phyloP scores from a whole-genome alignment of 805 yeast genomes.

The Nakazawaea holstii region DNA sequence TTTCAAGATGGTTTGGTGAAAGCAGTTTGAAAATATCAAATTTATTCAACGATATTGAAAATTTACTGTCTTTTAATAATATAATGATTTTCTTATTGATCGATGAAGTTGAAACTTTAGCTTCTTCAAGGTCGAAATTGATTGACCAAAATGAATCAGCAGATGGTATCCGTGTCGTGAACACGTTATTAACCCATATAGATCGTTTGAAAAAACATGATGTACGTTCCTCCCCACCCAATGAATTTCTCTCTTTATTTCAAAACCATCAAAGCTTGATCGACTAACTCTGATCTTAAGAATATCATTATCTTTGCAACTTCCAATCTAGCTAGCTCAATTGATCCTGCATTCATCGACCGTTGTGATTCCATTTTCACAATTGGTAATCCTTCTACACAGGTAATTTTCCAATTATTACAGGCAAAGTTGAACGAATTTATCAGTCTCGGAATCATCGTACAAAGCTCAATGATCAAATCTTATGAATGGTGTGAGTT shows the following conservation, averaged over 20 bases:
- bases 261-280: neutral
- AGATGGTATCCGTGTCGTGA: slow-evolving; percentile 34
- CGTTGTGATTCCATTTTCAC: slow-evolving; percentile 24
- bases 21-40: slow-evolving; percentile 31
- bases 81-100: slow-evolving; percentile 29
- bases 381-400: neutral
- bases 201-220: slow-evolving; percentile 26
- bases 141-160: slow-evolving; percentile 32
- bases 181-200: slow-evolving; percentile 32
- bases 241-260: neutral
- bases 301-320: slow-evolving; percentile 33
- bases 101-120: slow-evolving; percentile 39
- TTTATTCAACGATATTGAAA: slow-evolving; percentile 27
- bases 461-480: neutral
- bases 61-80: slow-evolving; percentile 16
- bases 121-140: slow-evolving; percentile 28
- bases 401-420: neutral
- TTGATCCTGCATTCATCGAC: slow-evolving; percentile 37
- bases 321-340: slow-evolving; percentile 28
- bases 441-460: neutral
- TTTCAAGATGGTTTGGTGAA: slow-evolving; percentile 41
- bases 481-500: neutral
- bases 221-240: neutral
- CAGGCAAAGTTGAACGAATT: neutral
- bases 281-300: slow-evolving; percentile 11